Conservation (phyloP, 2,329 filamentous ascomycete genomes). For the Pseudogymnoascus sp. region DNA sequence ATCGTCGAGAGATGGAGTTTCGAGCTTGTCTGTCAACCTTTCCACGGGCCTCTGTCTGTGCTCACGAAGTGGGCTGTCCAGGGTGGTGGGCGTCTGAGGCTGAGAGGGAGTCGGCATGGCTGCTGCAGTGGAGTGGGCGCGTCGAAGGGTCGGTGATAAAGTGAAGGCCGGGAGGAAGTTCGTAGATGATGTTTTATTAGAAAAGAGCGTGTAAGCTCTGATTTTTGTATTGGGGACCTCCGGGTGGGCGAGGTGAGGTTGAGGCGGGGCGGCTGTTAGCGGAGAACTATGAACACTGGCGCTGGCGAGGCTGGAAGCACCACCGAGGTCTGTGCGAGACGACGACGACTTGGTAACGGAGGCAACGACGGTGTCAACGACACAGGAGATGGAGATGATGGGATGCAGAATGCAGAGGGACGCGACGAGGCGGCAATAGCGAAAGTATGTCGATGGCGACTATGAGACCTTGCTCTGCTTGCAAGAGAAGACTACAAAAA, state of each 20-base stretch:
- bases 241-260: background rate
- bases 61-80: conserved; percentile 24
- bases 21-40: conserved; percentile 58
- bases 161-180: conserved; percentile 4
- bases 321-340: conserved; percentile 4
- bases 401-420: background rate
- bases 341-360: background rate
- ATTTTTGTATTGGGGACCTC: background rate
- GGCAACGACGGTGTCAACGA: background rate
- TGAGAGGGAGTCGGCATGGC: conserved; percentile 26
- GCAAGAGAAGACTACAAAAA: background rate
- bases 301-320: background rate
- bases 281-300: conserved; percentile 4
- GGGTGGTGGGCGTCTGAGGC: conserved; percentile 23
- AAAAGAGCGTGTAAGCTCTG: conserved; percentile 1
- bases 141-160: background rate
- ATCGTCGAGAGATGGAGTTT: conserved; percentile 79
- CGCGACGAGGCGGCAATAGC: background rate
- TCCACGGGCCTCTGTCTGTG: conserved; percentile 26
- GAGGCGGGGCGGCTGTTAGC: conserved; percentile 4
- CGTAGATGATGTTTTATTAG: conserved; percentile 5
- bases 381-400: background rate
- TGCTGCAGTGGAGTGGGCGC: background rate
- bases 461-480: background rate
- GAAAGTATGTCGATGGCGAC: background rate